These are phyloP conservation scores for Trichoderma orchidacearum DNA, from an alignment of 495 filamentous ascomycete genomes.

Conservation along the genomic window DNA sequence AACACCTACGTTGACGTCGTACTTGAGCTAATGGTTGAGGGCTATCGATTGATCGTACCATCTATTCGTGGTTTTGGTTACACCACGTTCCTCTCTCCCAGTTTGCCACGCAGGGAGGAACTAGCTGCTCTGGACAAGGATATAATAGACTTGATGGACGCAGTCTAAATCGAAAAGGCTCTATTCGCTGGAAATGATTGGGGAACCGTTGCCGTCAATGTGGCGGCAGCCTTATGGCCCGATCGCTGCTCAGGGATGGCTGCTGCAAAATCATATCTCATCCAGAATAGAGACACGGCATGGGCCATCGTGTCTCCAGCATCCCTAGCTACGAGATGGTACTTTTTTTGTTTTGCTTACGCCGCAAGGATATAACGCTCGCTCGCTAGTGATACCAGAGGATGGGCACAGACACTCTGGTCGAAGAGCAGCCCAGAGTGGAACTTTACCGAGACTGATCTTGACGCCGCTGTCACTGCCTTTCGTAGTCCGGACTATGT, in stretches of 20 bases:
- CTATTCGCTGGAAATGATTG: slow-evolving; percentile 12
- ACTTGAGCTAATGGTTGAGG: slow-evolving; percentile 6
- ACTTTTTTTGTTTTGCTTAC: slow-evolving; percentile 7
- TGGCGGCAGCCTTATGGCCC: slow-evolving; percentile 6
- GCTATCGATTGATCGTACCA: slow-evolving; percentile 15
- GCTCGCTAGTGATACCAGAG: not conserved
- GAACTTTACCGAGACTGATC: slow-evolving; percentile 2
- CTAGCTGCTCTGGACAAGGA: slow-evolving; percentile 12
- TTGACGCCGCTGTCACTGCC: slow-evolving; percentile 2
- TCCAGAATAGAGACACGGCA: not conserved
- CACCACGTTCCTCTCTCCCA: slow-evolving; percentile 10
- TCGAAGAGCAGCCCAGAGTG: slow-evolving; percentile 4
- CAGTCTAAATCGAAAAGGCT: slow-evolving; percentile 30
- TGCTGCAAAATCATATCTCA: slow-evolving; percentile 4
- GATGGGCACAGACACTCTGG: slow-evolving; percentile 2
- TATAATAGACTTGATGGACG: slow-evolving; percentile 27
- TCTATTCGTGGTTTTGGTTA: slow-evolving; percentile 12
- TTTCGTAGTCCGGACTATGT: slow-evolving; percentile 9
- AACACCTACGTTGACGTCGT: slow-evolving; percentile 12
- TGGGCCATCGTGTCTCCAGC: not conserved
- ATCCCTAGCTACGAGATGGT: slow-evolving; percentile 4
- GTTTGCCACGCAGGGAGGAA: slow-evolving; percentile 10
- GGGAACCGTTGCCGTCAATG: slow-evolving; percentile 5
- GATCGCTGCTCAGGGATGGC: slow-evolving; percentile 4
- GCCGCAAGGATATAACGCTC: slow-evolving; percentile 3